Base-by-base conservation (phyloP, 2,329 filamentous ascomycete genomes). In the Parafenestella ontariensis region DNA sequence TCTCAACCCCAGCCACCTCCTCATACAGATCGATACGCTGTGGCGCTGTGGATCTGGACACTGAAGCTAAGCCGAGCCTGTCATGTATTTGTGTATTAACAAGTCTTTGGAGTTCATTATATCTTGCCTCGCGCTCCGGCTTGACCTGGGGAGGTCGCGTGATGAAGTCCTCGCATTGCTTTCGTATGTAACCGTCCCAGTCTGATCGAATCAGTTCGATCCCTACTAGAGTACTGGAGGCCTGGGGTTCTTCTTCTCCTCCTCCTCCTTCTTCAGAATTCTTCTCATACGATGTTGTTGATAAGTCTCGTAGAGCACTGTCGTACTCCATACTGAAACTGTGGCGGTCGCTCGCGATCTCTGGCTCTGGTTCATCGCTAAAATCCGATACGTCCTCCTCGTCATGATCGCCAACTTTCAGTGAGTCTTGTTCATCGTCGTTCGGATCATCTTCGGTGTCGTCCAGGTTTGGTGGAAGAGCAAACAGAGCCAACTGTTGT, bases 401-500 rank as follows among this genome's bases (percentile, higher is more conserved):
- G 7, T 23, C 37, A n/a, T 15, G 10, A n/a, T 40, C 21, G 5
- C 15, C 20, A n/a, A 15, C 10, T 2, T 8, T 23, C 15, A 24
- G 11, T n/a, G 37, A 24, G 11, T 15, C 37, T 10, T 40, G 9
- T 23, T 21, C 5, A n/a, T 23, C 36, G 3, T 47, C 43, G 9
- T 49, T n/a, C 1, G 17, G 46, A 13, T 58, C 54, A 23, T 65
- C 59, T 40, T 62, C 61, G 2, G 58, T 62, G 1, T 47, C 49
- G 1, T 65, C 58, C 8, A 63, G 34, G 41, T 58, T 61, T 10
- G 46, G 29, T 10, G 65, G 65, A 29, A 69, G 46, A 11, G 63
- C 62, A 48, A 69, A 69, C 3, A 70, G 54, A 1, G 68, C 60
- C 3, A 69, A 48, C 34, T 70, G 61, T 29, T 70, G 58, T 21